Base-by-base conservation (phyloP, 192 early-diverging fungal genomes). In the Dimargaris cristalligena region DNA sequence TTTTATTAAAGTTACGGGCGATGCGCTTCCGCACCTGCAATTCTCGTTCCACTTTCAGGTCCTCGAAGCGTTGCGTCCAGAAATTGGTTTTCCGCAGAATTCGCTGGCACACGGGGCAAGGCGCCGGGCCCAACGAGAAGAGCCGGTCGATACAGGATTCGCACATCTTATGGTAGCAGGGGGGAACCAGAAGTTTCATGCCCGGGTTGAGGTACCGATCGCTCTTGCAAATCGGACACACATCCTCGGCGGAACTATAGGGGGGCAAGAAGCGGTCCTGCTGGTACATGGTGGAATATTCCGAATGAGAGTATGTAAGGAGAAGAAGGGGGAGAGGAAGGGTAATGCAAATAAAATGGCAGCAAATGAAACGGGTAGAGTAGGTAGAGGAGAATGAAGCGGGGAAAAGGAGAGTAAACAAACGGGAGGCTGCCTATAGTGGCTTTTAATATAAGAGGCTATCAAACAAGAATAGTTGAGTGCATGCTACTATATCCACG, bases 141-240 rank as follows among this genome's bases (percentile, higher is more conserved):
- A 88, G 65, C 23, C 86, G 79, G 58, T 87, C 81, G 60, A 95
- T 89, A 68, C 94, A 97, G 16, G 74, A 78, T 56, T 93, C 91
- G 64, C 94, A 97, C 90, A 97, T 89, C 67, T 87, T 91, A 76
- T 97, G 92, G 68, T 90, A 93, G 69, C 94, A 97, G 13, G 89
- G 88, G 34, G 85, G 82, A 25, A 93, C 91, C n/a, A 92, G 74
- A 32, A 97, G 78, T 66, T 82, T 85, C 77, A 97, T 81, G 60
- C 76, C 76, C 26, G 83, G 83, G 58, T 87, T 90, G 41, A 97
- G 74, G 69, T 92, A 95, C 62, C 86, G 77, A 49, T 84, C 80
- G 54, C 82, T 85, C 60, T 84, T 81, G 70, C 91, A 97, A 22
- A 92, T 83, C 33, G 84, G 87, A 44, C 87, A 89, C 0, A 62